Evolutionary conservation across 1,284 basidiomycete species (phyloP), one percentile per base, ranked within the genome.

Genomic region (Cryptococcus jaspeensis): DNA sequence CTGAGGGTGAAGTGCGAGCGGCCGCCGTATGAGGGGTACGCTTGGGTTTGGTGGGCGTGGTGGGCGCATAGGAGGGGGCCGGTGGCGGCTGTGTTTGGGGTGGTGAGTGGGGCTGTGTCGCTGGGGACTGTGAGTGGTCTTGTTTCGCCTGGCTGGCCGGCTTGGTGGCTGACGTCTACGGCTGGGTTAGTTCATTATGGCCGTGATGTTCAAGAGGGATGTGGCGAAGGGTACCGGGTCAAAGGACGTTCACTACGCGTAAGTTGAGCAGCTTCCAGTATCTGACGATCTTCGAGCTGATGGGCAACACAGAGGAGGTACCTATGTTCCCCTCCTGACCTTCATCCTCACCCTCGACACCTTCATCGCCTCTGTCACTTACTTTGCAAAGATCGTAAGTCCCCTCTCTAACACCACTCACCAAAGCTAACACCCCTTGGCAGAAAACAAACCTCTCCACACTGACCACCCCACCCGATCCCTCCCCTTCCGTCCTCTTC

Each of bases 31-130:
- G 62, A 68, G 22, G 58, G 60, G 16, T 65, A 66, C 49, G 38
- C 38, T 8, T 71, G 69, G 71, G 65, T 71, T 8, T 73, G 71
- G 71, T 73, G 71, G 71, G 63, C 61, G 56, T 71, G 69, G 69
- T 73, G 67, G 67, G 71, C 45, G 20, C 66, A 70, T 55, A 32
- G 64, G 18, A 49, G 66, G 42, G 47, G 59, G 5, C 71, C 71
- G 7, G 44, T 68, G 11, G 65, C 62, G 5, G 42, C 52, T 36
- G 32, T 61, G 13, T 66, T 61, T 44, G 62, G 23, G 16, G 0
- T 56, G 11, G 5, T 64, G 18, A 44, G 53, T 2, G 62, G 59
- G 20, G 20, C 48, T 12, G 16, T 66, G 43, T 52, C 52, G 1
- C 9, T 67, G 3, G 47, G 48, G 9, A 52, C 60, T n/a, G 67